A percentile compares a stretch with the other conserved stretches of the same genome.
Conservation (phyloP, 805 yeast species). For the Candida hungchunana region DNA sequence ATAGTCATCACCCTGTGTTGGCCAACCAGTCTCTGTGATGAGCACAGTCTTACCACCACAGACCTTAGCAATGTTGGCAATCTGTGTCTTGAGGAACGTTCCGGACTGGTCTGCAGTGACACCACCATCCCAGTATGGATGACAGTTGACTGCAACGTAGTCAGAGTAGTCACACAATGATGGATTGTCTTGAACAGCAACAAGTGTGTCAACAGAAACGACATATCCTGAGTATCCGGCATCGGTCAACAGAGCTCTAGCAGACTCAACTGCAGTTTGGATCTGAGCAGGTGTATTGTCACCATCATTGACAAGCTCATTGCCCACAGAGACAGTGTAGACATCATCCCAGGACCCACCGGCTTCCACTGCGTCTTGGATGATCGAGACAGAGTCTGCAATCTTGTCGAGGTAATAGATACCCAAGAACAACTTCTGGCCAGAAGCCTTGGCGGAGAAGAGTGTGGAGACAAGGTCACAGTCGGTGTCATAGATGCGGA, state of each 20-base stretch:
- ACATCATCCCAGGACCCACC: slow-evolving; percentile 54
- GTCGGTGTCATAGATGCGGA: slow-evolving; percentile 61
- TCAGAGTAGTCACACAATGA: slow-evolving; percentile 53
- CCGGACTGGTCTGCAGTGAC: slow-evolving; percentile 51
- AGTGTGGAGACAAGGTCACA: slow-evolving; percentile 54
- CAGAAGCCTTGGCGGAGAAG: slow-evolving; percentile 41
- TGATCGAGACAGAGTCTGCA: slow-evolving; percentile 37
- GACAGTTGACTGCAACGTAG: slow-evolving; percentile 62
- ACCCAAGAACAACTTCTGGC: slow-evolving; percentile 56
- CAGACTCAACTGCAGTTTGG: slow-evolving; percentile 40
- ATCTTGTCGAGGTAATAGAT: slow-evolving; percentile 47
- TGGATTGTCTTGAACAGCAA: slow-evolving; percentile 52
- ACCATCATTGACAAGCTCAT: slow-evolving; percentile 58
- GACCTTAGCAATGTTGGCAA: slow-evolving; percentile 36
- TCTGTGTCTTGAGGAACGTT: slow-evolving; percentile 45
- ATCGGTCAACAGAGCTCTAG: slow-evolving; percentile 41
- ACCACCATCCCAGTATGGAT: slow-evolving; percentile 61
- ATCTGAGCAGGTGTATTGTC: slow-evolving; percentile 43
- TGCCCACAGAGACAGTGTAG: slow-evolving; percentile 58
- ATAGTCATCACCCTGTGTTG: slow-evolving; percentile 51
- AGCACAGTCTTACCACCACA: slow-evolving; percentile 46
- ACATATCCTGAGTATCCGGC: slow-evolving; percentile 50
- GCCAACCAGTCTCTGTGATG: slow-evolving; percentile 71
- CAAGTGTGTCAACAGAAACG: slow-evolving; percentile 62
- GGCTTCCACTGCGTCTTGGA: slow-evolving; percentile 41